These are phyloP conservation scores for Grosmannia huntii DNA, from an alignment of 2,329 filamentous ascomycete genomes.

Conservation along the genomic window DNA sequence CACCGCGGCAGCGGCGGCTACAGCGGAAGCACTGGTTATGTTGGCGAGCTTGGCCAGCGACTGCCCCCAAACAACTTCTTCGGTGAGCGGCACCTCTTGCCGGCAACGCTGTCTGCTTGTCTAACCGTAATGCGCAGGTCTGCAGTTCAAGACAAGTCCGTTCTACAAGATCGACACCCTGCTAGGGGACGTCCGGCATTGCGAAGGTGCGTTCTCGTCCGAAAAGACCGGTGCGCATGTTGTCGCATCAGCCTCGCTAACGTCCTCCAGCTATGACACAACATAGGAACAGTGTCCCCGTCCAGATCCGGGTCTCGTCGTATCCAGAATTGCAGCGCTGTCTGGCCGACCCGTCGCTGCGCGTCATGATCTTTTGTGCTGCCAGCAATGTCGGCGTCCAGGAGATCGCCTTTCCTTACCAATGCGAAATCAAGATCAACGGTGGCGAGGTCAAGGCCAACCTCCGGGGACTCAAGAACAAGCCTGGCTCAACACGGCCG, in stretches of 20 bases:
- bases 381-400: slow-evolving; percentile 48
- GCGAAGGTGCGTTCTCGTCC: slow-evolving; percentile 50
- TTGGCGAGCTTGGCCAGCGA: background rate
- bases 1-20: background rate
- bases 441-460: slow-evolving; percentile 83
- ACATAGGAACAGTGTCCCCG: slow-evolving; percentile 34
- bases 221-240: too few species aligned
- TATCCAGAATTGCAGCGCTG: slow-evolving; percentile 41
- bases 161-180: slow-evolving; percentile 64
- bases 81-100: background rate
- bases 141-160: slow-evolving; percentile 57
- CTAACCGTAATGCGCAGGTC: slow-evolving; percentile 7
- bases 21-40: background rate
- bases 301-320: slow-evolving; percentile 36
- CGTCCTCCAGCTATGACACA: slow-evolving; percentile 38
- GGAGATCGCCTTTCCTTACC: slow-evolving; percentile 81
- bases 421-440: slow-evolving; percentile 88
- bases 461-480: slow-evolving; percentile 87
- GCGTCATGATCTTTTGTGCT: slow-evolving; percentile 76
- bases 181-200: slow-evolving; percentile 51
- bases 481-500: slow-evolving; percentile 84
- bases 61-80: background rate
- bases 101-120: too few species aligned
- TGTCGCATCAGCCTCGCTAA: slow-evolving; percentile 11
- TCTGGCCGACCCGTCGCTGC: slow-evolving; percentile 45